Conservation (phyloP, 257 asterid genomes). For the Salvia splendens region DNA sequence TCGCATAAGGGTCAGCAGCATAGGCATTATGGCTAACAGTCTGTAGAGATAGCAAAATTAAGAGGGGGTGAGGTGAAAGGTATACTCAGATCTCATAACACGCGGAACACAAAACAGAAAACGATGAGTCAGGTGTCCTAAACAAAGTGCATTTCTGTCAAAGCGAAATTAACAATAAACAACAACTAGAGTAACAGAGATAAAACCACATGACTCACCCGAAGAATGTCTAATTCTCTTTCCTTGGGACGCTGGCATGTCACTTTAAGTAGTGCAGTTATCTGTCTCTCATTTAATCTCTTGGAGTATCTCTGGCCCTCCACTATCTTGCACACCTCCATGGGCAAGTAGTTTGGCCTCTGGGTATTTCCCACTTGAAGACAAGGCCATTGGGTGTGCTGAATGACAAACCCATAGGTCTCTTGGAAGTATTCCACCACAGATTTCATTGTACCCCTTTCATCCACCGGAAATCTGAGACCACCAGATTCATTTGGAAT, state of each 20-base stretch:
- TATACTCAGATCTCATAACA: background rate
- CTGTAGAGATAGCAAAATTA: slow-evolving; percentile 38
- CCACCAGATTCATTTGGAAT: slow-evolving; percentile 16
- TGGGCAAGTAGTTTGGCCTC: slow-evolving; percentile 85
- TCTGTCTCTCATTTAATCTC: slow-evolving; percentile 89
- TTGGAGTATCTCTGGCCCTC: slow-evolving; percentile 95
- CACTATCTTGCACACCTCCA: slow-evolving; percentile 99
- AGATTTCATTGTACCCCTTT: slow-evolving; percentile 80
- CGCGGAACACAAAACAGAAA: background rate
- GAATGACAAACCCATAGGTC: slow-evolving; percentile 78
- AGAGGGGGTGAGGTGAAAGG: background rate
- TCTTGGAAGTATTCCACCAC: slow-evolving; percentile 84
- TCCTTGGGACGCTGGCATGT: slow-evolving; percentile 97
- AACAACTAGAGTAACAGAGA: background rate
- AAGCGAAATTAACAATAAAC: slow-evolving; percentile 10
- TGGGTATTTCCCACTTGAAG: slow-evolving; percentile 92
- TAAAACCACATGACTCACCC: slow-evolving; percentile 41
- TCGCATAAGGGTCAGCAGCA: slow-evolving; percentile 74
- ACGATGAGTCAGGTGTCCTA: background rate
- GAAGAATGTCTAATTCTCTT: slow-evolving; percentile 72
- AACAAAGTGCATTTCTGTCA: background rate
- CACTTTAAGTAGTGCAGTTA: slow-evolving; percentile 84
- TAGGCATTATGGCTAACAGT: slow-evolving; percentile 88
- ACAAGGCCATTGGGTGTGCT: slow-evolving; percentile 81
- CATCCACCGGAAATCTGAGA: slow-evolving; percentile 87